Evolutionary conservation across 2,329 filamentous ascomycete genomes (phyloP).

Genomic region (Colletotrichum trifolii): DNA sequence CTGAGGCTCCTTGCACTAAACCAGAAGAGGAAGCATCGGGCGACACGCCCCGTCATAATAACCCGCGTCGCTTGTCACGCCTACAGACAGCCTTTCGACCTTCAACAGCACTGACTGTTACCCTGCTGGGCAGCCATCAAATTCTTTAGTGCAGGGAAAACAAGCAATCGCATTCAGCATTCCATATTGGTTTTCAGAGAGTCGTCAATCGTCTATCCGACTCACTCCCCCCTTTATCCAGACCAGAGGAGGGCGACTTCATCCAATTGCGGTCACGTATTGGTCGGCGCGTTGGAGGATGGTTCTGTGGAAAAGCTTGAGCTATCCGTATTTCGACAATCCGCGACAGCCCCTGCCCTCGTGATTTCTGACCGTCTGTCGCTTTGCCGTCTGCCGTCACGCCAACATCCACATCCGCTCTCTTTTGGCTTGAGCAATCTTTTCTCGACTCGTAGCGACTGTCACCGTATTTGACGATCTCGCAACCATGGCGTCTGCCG

Average conservation of each 20-base stretch:
- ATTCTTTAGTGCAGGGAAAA: constrained; percentile 18
- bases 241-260: neutral
- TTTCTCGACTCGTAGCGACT: constrained; percentile 1
- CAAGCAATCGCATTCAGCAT: constrained; percentile 22
- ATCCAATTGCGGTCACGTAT: constrained; percentile 12
- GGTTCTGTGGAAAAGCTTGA: constrained; percentile 34
- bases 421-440: neutral
- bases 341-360: constrained; percentile 34
- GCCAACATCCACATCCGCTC: neutral
- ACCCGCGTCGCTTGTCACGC: constrained; percentile 35
- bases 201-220: constrained; percentile 14
- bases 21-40: constrained; percentile 18
- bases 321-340: constrained; percentile 36
- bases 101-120: constrained; percentile 14
- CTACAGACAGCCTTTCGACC: constrained; percentile 21
- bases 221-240: neutral
- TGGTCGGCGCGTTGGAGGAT: constrained; percentile 33
- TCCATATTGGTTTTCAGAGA: constrained; percentile 5
- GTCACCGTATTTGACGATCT: constrained; percentile 1
- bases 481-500: constrained; percentile 61
- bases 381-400: neutral
- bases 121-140: neutral
- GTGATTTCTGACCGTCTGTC: constrained; percentile 14
- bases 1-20: constrained; percentile 22
- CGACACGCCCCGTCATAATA: constrained; percentile 33